These are phyloP conservation scores for Smittium mucronatum DNA, from an alignment of 371 early-diverging fungal genomes.

Conservation along the genomic window DNA sequence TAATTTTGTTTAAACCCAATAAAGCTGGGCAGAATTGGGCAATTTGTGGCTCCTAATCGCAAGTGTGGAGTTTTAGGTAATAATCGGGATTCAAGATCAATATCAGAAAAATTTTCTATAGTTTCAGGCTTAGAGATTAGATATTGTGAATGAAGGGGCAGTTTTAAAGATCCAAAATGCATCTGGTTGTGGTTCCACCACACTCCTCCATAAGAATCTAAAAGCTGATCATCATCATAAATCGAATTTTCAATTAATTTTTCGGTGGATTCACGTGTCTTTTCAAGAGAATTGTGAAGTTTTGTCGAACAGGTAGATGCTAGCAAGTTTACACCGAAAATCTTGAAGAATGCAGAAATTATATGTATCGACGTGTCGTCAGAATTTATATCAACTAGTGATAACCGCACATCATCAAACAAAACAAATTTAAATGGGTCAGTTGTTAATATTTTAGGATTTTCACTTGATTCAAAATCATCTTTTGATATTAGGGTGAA, in stretches of 20 bases:
- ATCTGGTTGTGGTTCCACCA: background rate
- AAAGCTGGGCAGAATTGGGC: background rate
- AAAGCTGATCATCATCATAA: background rate
- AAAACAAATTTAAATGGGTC: conserved; percentile 10
- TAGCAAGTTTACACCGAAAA: conserved; percentile 2
- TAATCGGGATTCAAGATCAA: too few relatives aligned
- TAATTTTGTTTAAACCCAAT: background rate
- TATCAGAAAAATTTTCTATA: too few relatives aligned
- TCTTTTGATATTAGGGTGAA: background rate
- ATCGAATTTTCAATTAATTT: background rate
- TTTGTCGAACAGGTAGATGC: background rate
- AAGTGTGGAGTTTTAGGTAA: background rate
- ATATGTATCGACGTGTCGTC: background rate
- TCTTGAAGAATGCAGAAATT: background rate
- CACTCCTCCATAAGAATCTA: background rate
- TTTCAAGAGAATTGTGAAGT: background rate
- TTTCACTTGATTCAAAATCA: background rate
- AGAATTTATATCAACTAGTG: background rate
- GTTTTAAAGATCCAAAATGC: too few relatives aligned
- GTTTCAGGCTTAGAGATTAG: too few relatives aligned
- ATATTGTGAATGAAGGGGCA: too few relatives aligned
- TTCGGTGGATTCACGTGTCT: background rate
- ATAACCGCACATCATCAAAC: conserved; percentile 1
- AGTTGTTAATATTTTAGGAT: background rate
- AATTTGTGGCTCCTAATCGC: background rate